A percentile compares a stretch with the other conserved stretches of the same genome.
Evolutionary conservation across 495 filamentous ascomycete genomes (phyloP).

Genomic region (Astrothelium subdiscretum): DNA sequence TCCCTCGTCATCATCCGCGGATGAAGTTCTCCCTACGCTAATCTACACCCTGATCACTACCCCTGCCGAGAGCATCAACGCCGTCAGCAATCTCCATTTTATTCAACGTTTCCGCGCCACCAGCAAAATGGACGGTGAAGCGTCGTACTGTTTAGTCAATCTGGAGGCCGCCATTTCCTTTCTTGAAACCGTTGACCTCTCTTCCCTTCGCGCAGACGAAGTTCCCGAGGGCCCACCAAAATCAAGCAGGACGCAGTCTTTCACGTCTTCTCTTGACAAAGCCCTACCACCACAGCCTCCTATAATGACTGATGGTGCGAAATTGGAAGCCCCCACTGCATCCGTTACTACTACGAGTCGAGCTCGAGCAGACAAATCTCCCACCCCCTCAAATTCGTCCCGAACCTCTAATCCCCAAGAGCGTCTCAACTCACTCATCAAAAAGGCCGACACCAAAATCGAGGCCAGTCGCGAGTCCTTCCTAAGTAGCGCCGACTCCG

Average conservation of each 20-base stretch:
- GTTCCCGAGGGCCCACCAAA: constrained; percentile 50
- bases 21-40: constrained; percentile 90
- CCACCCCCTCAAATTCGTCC: not conserved
- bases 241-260: constrained; percentile 37
- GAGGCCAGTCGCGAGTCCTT: constrained; percentile 69
- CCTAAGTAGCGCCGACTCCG: constrained; percentile 75
- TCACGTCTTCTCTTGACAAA: constrained; percentile 26
- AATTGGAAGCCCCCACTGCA: constrained; percentile 7
- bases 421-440: constrained; percentile 63
- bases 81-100: constrained; percentile 87
- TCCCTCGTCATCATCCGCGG: constrained; percentile 86
- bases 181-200: constrained; percentile 93
- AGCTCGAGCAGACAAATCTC: not conserved
- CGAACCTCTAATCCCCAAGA: constrained; percentile 29
- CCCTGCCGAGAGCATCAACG: constrained; percentile 72
- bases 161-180: constrained; percentile 92
- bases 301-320: not conserved
- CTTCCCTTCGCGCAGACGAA: constrained; percentile 80
- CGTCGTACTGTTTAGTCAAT: constrained; percentile 91
- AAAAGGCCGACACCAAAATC: constrained; percentile 64
- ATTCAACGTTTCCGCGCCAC: constrained; percentile 86
- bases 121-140: constrained; percentile 79
- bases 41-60: constrained; percentile 92
- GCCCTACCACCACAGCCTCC: not conserved
- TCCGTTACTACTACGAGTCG: constrained; percentile 2